phyloP scores from a whole-genome alignment of 768 basidiomycete species.

The Grammothele lineata region DNA sequence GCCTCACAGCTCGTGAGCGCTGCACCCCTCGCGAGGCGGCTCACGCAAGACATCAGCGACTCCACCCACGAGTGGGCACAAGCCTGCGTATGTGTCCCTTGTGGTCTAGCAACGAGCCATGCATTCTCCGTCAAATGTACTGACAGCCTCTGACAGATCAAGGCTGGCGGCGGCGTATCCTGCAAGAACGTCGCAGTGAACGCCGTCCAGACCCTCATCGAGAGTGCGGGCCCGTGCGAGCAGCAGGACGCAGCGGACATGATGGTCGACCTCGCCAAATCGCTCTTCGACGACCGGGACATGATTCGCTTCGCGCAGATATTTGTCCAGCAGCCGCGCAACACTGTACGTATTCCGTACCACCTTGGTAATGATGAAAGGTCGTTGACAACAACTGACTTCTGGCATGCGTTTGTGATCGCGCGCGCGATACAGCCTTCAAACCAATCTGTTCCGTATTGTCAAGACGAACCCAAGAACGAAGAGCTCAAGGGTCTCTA shows the following conservation, averaged over 20 bases:
- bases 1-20: constrained; percentile 8
- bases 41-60: constrained; percentile 44
- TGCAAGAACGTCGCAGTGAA: constrained; percentile 55
- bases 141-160: constrained; percentile 29
- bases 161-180: constrained; percentile 50
- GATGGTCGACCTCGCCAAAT: constrained; percentile 47
- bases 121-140: background rate
- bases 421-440: constrained; percentile 15
- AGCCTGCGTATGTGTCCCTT: constrained; percentile 41
- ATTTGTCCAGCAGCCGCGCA: constrained; percentile 55
- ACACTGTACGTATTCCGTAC: constrained; percentile 35
- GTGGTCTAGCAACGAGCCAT: too few species aligned
- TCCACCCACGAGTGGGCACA: constrained; percentile 46
- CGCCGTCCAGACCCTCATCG: constrained; percentile 55
- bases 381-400: background rate
- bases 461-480: constrained; percentile 49
- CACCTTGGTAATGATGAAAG: background rate
- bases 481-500: constrained; percentile 49
- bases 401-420: too few species aligned
- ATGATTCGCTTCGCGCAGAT: constrained; percentile 52
- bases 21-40: constrained; percentile 37
- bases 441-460: constrained; percentile 41
- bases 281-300: constrained; percentile 38
- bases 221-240: constrained; percentile 35
- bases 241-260: constrained; percentile 46